phyloP scores from a whole-genome alignment of 352 stramenopile genomes.

The Pythium sp. region DNA sequence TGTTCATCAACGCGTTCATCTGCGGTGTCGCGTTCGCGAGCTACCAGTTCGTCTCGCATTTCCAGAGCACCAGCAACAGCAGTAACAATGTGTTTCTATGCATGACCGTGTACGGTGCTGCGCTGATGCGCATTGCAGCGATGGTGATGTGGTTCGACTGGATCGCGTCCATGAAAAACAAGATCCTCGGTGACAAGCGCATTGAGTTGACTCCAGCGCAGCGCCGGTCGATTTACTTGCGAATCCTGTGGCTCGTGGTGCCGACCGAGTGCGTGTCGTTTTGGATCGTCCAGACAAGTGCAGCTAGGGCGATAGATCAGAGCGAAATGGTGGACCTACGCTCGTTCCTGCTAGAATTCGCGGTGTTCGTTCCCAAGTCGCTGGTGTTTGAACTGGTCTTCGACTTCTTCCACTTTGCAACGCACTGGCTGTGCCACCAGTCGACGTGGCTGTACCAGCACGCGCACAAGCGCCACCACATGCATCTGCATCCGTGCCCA shows the following conservation, averaged over 20 bases:
- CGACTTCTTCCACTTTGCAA: conserved; percentile 83
- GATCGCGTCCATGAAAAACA: conserved; percentile 67
- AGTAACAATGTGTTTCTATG: conserved; percentile 8
- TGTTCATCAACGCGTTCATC: conserved; percentile 82
- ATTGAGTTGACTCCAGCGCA: conserved; percentile 39
- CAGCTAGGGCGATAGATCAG: no score
- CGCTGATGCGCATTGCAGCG: conserved; percentile 51
- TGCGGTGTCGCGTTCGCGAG: conserved; percentile 43
- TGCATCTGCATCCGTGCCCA: conserved; percentile 70
- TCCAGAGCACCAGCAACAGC: background rate
- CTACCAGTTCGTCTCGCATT: conserved; percentile 20
- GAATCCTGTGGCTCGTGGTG: conserved; percentile 65
- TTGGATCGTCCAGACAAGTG: conserved; percentile 32
- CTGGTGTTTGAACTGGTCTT: conserved; percentile 83
- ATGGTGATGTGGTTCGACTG: conserved; percentile 80
- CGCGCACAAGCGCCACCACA: conserved; percentile 83
- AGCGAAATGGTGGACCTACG: background rate
- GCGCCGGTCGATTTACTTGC: conserved; percentile 45
- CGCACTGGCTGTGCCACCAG: conserved; percentile 73
- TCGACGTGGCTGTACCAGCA: conserved; percentile 71
- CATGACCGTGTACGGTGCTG: conserved; percentile 36
- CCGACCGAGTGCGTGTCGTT: conserved; percentile 70
- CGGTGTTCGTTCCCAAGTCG: conserved; percentile 77
- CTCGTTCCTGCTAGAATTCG: conserved; percentile 43
- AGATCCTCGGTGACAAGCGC: conserved; percentile 66